Evolutionary conservation across 805 yeast species (phyloP).

Genomic region (Scheffersomyces lignosus): DNA sequence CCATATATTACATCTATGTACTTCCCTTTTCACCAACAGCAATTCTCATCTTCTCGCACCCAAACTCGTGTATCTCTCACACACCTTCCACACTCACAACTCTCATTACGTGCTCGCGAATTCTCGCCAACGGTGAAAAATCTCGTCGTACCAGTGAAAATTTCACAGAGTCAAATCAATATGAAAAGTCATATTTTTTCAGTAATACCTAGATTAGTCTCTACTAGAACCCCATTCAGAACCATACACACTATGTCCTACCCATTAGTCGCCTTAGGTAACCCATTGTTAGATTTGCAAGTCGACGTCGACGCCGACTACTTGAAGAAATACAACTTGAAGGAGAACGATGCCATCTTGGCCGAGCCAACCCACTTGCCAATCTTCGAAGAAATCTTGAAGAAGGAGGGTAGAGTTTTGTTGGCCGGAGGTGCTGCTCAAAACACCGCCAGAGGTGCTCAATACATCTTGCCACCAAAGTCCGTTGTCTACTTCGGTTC

Average conservation of each 20-base stretch:
- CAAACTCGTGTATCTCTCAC: too few relatives aligned
- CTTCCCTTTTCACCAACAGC: too few relatives aligned
- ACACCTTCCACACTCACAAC: too few relatives aligned
- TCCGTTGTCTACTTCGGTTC: conserved; percentile 94
- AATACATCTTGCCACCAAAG: conserved; percentile 76
- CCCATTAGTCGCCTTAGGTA: conserved; percentile 83
- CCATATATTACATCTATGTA: too few relatives aligned
- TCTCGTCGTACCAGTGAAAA: too few relatives aligned
- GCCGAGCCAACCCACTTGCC: conserved; percentile 82
- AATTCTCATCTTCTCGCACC: too few relatives aligned
- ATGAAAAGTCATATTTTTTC: too few relatives aligned
- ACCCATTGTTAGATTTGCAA: conserved; percentile 88
- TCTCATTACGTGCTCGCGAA: too few relatives aligned
- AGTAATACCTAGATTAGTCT: too few relatives aligned
- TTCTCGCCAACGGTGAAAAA: too few relatives aligned
- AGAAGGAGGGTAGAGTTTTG: conserved; percentile 57
- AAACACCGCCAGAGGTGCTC: conserved; percentile 98
- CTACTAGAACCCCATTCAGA: too few relatives aligned
- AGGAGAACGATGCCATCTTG: conserved; percentile 92
- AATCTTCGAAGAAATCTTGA: conserved; percentile 76
- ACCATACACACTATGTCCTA: conserved; percentile 46
- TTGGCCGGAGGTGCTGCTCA: conserved; percentile 99
- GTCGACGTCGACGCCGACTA: conserved; percentile 67
- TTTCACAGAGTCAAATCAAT: too few relatives aligned
- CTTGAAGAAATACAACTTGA: conserved; percentile 77